Conservation (phyloP, 1,284 basidiomycete genomes). For the Malassezia psittaci region DNA sequence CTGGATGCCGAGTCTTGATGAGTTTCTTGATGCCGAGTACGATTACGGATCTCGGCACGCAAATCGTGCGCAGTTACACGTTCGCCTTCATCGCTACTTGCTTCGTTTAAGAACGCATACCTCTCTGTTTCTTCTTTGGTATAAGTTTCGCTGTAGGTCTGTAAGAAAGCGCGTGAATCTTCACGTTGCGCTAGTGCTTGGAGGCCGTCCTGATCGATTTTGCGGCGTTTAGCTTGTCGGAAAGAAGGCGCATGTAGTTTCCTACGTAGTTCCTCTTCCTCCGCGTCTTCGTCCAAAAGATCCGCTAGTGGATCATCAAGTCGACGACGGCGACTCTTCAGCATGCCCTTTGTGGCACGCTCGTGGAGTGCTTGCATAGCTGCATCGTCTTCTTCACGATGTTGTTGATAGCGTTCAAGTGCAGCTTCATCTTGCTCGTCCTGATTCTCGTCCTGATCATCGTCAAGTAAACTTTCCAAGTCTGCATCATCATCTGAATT, state of each 20-base stretch:
- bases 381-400: constrained; percentile 32
- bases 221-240: constrained; percentile 25
- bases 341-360: constrained; percentile 28
- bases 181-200: constrained; percentile 27
- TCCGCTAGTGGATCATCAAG: constrained; percentile 24
- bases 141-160: constrained; percentile 29
- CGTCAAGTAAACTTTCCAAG: constrained; percentile 36
- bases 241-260: constrained; percentile 17
- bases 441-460: constrained; percentile 35
- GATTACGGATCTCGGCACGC: constrained; percentile 8
- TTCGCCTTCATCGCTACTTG: constrained; percentile 17
- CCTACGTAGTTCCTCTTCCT: constrained; percentile 31
- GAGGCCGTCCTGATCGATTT: constrained; percentile 30
- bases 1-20: not conserved
- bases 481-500: constrained; percentile 36
- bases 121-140: constrained; percentile 21
- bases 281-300: constrained; percentile 40
- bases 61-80: constrained; percentile 9
- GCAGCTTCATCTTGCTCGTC: constrained; percentile 34
- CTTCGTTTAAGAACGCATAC: constrained; percentile 28
- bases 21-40: not conserved
- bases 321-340: constrained; percentile 23
- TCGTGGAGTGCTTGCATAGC: constrained; percentile 32
- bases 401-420: constrained; percentile 24
- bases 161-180: constrained; percentile 34